Base-by-base conservation (phyloP, 1,284 basidiomycete genomes). In the Neolentinus lepideus region DNA sequence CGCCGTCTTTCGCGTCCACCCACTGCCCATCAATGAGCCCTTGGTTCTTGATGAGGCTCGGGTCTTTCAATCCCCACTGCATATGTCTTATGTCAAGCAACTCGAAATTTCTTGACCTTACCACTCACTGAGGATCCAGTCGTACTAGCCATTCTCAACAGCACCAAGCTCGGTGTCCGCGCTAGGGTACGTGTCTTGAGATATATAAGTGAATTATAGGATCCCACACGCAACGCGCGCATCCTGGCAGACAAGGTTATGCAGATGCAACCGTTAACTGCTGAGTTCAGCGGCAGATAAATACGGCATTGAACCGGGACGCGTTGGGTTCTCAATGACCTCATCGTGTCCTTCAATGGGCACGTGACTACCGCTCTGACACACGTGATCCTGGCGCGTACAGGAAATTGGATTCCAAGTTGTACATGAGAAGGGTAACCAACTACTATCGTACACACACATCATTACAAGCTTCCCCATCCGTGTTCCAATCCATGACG, bases 21-120 rank as follows among this genome's bases (percentile, higher is more conserved):
- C 90, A 92, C 69, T 91, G 80, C 2, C 93, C 93, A 64, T 84
- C 81, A 65, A 97, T 89, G 60, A 85, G 81, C 0, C 79, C 89
- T 71, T 92, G 82, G 25, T 82, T 81, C 64, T 85, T 88, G 64
- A 94, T 75, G 58, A 96, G 72, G 3, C 80, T 78, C 1, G 84
- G 69, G 64, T 95, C 92, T 65, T 88, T 88, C 58, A 95, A 75
- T 43, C 82, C 84, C 47, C 47, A 50, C 47, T 50, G n/a, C 22
- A 26, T 8, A 25, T n/a, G 12, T 4, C 22, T 4, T n/a, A n/a
- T n/a, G n/a, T n/a, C n/a, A n/a, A n/a, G n/a, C n/a, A n/a, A n/a
- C n/a, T n/a, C n/a, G n/a, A n/a, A n/a, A n/a, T n/a, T n/a, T n/a
- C 47, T 4, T 16, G 21, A 22, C 27, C 9, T 19, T 11, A 25